These are phyloP conservation scores for Boletales sp. DNA, from an alignment of 768 basidiomycete genomes.

Conservation along the genomic window DNA sequence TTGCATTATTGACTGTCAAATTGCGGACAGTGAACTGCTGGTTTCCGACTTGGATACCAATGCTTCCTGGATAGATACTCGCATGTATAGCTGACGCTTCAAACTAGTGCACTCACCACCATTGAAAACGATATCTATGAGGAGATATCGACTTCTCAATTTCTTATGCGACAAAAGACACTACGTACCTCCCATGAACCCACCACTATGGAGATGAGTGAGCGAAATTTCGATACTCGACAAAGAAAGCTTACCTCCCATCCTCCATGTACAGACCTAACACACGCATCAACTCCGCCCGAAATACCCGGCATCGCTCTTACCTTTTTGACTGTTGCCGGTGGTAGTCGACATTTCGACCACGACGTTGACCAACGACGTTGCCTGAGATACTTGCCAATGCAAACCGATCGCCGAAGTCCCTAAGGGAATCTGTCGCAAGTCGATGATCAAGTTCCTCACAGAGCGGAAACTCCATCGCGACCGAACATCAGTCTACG, in stretches of 20 bases:
- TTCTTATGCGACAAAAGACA: background rate
- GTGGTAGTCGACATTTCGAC: constrained; percentile 65
- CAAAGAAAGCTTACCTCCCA: constrained; percentile 39
- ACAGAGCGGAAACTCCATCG: constrained; percentile 59
- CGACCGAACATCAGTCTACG: background rate
- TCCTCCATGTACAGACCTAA: constrained; percentile 72
- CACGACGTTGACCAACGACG: constrained; percentile 68
- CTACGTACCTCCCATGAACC: constrained; percentile 52
- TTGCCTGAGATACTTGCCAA: constrained; percentile 80
- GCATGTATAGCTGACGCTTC: no score
- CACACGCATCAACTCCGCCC: background rate
- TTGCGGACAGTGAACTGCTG: constrained; percentile 77
- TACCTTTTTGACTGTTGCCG: constrained; percentile 66
- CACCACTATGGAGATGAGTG: constrained; percentile 29
- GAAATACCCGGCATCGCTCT: background rate
- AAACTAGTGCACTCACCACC: constrained; percentile 25
- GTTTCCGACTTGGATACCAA: constrained; percentile 70
- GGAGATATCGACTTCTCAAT: background rate
- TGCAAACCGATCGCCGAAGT: constrained; percentile 66
- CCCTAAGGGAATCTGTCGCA: constrained; percentile 49
- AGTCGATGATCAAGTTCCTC: constrained; percentile 72
- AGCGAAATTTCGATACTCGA: background rate
- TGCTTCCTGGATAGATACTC: constrained; percentile 29
- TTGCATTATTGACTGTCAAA: constrained; percentile 47
- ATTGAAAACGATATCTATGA: constrained; percentile 39